phyloP scores from a whole-genome alignment of 2,329 filamentous ascomycete species.

The Pestalotiopsis sp. region DNA sequence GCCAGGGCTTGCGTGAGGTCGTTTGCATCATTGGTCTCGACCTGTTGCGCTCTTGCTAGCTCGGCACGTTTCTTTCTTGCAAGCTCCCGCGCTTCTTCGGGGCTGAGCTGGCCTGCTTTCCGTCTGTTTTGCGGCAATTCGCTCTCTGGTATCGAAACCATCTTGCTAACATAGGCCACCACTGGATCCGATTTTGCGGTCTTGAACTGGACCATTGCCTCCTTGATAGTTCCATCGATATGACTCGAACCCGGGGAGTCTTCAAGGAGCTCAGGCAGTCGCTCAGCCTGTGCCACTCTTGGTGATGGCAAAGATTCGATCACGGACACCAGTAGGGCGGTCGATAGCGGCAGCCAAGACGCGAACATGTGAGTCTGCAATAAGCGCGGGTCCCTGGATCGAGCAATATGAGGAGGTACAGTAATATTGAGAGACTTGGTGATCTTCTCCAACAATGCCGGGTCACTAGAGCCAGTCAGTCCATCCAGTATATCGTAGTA shows the following conservation, averaged over 20 bases:
- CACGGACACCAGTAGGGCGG: slow-evolving; percentile 88
- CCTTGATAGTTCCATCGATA: slow-evolving; percentile 67
- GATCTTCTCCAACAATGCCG: slow-evolving; percentile 84
- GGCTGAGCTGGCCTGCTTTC: slow-evolving; percentile 69
- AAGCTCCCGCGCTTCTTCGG: slow-evolving; percentile 86
- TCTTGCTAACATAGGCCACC: slow-evolving; percentile 96
- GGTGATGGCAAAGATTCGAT: slow-evolving; percentile 91
- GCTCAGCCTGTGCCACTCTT: slow-evolving; percentile 72
- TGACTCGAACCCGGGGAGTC: slow-evolving; percentile 74
- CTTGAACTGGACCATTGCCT: slow-evolving; percentile 84
- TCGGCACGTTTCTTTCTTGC: slow-evolving; percentile 88
- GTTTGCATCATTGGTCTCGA: slow-evolving; percentile 51
- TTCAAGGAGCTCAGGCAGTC: slow-evolving; percentile 77
- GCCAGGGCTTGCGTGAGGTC: slow-evolving; percentile 62
- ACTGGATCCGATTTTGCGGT: slow-evolving; percentile 70
- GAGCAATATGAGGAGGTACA: slow-evolving; percentile 79
- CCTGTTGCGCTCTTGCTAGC: slow-evolving; percentile 75
- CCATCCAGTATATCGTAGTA: slow-evolving; percentile 16
- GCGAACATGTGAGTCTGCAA: slow-evolving; percentile 86
- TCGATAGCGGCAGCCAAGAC: slow-evolving; percentile 89
- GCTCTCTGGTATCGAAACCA: slow-evolving; percentile 92
- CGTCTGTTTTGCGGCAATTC: slow-evolving; percentile 87
- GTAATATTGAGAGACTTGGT: slow-evolving; percentile 86
- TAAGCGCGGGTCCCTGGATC: slow-evolving; percentile 80
- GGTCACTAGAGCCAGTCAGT: slow-evolving; percentile 56